Conservation (phyloP, 2,329 filamentous ascomycete genomes). For the Fusarium staphyleae region DNA sequence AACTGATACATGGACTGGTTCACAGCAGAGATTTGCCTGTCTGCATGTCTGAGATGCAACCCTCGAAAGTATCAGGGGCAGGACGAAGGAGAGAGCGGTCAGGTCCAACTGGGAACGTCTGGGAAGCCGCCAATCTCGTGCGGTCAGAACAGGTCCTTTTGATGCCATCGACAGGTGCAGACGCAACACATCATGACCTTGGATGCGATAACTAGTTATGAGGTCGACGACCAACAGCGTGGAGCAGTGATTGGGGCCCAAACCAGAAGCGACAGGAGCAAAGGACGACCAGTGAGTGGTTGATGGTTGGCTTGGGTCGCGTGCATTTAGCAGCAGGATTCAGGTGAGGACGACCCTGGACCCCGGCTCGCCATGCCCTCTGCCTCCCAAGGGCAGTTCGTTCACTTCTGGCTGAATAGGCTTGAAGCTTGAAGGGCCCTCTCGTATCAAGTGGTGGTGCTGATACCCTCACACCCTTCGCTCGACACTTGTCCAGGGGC, state of each 20-base stretch:
- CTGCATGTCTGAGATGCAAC: conserved; percentile 31
- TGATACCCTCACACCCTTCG: conserved; percentile 30
- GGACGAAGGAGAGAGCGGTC: conserved; percentile 29
- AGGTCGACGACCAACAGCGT: conserved; percentile 11
- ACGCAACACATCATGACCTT: conserved; percentile 12
- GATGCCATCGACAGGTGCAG: conserved; percentile 7
- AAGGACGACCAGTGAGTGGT: conserved; percentile 31
- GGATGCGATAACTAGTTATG: no score
- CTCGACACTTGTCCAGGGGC: conserved; percentile 21
- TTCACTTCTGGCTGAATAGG: no score
- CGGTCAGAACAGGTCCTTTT: conserved; percentile 1
- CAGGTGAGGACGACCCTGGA: conserved; percentile 40
- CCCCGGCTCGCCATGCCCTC: conserved; percentile 35
- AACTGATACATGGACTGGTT: conserved; percentile 11
- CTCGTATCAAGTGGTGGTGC: conserved; percentile 1
- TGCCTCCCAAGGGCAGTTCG: no score
- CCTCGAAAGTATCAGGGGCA: conserved; percentile 5
- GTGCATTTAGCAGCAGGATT: conserved; percentile 41
- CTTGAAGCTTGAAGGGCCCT: background rate
- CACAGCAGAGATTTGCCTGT: conserved; percentile 16
- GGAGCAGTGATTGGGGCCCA: conserved; percentile 37
- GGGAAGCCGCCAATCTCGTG: conserved; percentile 6
- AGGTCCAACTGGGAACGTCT: conserved; percentile 24
- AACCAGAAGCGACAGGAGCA: conserved; percentile 40
- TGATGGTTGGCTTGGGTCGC: conserved; percentile 39